These are phyloP conservation scores for Cylindrotheca fusiformis DNA, from an alignment of 108 stramenopile species.

Conservation along the genomic window DNA sequence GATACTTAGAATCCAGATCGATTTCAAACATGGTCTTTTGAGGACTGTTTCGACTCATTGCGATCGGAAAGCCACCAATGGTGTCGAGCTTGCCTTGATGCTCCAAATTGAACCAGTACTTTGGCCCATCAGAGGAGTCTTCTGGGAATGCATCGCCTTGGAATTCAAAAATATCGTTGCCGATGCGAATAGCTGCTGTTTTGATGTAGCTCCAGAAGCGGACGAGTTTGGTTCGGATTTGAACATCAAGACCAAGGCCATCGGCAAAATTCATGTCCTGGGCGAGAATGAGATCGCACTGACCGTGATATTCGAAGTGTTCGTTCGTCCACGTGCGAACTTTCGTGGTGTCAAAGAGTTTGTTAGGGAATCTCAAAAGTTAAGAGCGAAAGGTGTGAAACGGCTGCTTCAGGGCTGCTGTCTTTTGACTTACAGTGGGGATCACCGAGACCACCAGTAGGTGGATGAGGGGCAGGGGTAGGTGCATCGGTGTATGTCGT, in stretches of 20 bases:
- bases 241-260: background rate
- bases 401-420: background rate
- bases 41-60: background rate
- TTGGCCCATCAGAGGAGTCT: background rate
- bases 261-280: constrained; percentile 7
- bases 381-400: background rate
- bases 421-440: background rate
- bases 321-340: constrained; percentile 4
- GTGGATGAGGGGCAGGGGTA: too few relatives aligned
- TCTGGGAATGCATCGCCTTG: background rate
- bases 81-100: background rate
- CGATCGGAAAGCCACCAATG: background rate
- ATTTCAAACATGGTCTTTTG: background rate
- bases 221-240: constrained; percentile 12
- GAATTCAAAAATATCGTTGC: constrained; percentile 13
- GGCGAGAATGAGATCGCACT: constrained; percentile 17
- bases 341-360: too few relatives aligned
- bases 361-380: background rate
- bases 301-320: constrained; percentile 12
- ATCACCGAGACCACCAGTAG: background rate
- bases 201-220: constrained; percentile 10
- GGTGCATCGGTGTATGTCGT: background rate
- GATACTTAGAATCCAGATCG: background rate
- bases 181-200: constrained; percentile 8
- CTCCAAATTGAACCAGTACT: background rate